phyloP scores from a whole-genome alignment of 192 early-diverging fungal species.

The Obelidium mucronatum region DNA sequence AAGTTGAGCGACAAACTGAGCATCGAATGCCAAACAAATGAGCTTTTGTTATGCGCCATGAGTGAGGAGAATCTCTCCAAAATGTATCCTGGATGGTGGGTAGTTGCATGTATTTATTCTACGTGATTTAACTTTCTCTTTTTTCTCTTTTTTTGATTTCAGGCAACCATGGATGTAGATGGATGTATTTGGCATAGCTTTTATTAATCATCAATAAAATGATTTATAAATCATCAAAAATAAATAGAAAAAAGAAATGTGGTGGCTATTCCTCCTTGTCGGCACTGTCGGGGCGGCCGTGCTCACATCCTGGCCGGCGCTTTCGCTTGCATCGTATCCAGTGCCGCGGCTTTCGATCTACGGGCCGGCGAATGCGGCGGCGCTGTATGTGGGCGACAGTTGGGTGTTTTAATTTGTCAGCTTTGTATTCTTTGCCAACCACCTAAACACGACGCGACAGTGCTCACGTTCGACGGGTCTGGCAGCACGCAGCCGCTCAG shows the following conservation, averaged over 20 bases:
- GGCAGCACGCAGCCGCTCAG: background rate
- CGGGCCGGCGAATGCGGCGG: background rate
- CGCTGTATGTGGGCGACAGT: constrained; percentile 10
- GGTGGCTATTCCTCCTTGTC: background rate
- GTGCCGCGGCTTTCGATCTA: constrained; percentile 13
- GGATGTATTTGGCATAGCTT: background rate
- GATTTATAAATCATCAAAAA: background rate
- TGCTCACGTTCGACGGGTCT: constrained; percentile 28
- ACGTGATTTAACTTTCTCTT: background rate
- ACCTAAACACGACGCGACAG: background rate
- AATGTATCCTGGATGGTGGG: constrained; percentile 67
- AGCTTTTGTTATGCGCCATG: constrained; percentile 73
- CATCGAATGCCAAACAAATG: constrained; percentile 75
- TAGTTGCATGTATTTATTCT: background rate
- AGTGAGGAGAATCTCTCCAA: constrained; percentile 62
- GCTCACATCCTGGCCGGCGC: background rate
- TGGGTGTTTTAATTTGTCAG: background rate
- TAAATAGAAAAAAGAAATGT: constrained; percentile 4
- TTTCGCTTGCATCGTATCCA: constrained; percentile 4
- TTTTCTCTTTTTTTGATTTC: background rate
- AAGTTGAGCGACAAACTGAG: constrained; percentile 67
- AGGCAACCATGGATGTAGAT: constrained; percentile 41
- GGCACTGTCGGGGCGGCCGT: background rate
- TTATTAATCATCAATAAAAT: background rate
- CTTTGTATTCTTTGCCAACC: background rate